Percentiles rank a stretch among this genome's conserved stretches.
Conservation (phyloP, 2,329 filamentous ascomycete genomes). For the Aspergillus amoenus region DNA sequence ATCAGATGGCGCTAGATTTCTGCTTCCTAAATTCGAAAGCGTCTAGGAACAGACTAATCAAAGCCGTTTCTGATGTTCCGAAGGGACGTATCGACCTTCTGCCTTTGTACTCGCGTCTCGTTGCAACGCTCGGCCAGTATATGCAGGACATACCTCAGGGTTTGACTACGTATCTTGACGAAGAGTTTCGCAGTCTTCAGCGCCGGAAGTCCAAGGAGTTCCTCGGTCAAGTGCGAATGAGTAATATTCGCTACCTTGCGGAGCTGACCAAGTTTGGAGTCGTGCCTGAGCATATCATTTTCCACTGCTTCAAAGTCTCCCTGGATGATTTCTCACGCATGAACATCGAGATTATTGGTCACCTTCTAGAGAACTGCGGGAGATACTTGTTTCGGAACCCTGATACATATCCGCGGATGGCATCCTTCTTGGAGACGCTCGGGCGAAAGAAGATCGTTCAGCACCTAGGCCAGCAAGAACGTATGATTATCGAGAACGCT, state of each 20-base stretch:
- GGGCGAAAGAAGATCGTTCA: slow-evolving; percentile 95
- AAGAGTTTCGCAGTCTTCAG: slow-evolving; percentile 94
- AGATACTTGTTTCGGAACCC: slow-evolving; percentile 89
- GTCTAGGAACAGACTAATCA: slow-evolving; percentile 89
- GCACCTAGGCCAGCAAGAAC: slow-evolving; percentile 91
- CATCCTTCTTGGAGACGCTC: slow-evolving; percentile 87
- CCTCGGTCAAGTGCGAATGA: slow-evolving; percentile 84
- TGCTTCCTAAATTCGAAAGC: slow-evolving; percentile 98
- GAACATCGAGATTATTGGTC: slow-evolving; percentile 99
- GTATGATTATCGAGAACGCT: slow-evolving; percentile 97
- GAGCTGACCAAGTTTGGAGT: slow-evolving; percentile 98
- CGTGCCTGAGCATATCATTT: slow-evolving; percentile 97
- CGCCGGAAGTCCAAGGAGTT: slow-evolving; percentile 98
- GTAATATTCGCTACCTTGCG: slow-evolving; percentile 95
- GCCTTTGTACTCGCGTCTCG: slow-evolving; percentile 85
- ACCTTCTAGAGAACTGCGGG: slow-evolving; percentile 92
- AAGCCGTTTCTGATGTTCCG: slow-evolving; percentile 89
- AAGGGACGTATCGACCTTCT: slow-evolving; percentile 91
- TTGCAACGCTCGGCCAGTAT: slow-evolving; percentile 90
- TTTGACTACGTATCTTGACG: slow-evolving; percentile 86
- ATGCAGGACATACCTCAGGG: slow-evolving; percentile 93
- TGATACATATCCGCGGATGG: slow-evolving; percentile 90
- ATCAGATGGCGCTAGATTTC: slow-evolving; percentile 92
- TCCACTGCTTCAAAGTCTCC: slow-evolving; percentile 96
- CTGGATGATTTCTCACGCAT: slow-evolving; percentile 96